Base-by-base conservation (phyloP, 495 filamentous ascomycete species). In the Penicillium desertorum region DNA sequence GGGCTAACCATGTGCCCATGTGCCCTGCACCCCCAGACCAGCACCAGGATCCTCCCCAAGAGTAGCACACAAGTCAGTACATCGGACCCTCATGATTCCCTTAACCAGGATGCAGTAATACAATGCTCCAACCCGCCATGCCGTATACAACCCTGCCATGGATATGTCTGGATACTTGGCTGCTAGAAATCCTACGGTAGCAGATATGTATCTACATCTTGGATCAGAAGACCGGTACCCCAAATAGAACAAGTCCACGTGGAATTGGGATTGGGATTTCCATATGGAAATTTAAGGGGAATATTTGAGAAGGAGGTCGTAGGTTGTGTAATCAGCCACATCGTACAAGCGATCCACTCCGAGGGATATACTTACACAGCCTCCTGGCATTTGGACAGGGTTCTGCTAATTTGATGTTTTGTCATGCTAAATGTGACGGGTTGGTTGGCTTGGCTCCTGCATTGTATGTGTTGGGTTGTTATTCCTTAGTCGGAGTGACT, bases 311-410 rank as follows among this genome's bases (percentile, higher is more conserved):
- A 32, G 27, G 27, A 14, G 32, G 20, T 20, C 14, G 45, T 30
- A 29, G 27, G 27, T 47, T 47, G 45, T 48, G 45, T 48, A 48
- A 32, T 48, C 16, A 12, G 12, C n/a, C n/a, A n/a, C 45, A 30
- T 48, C 27, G 29, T n/a, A 48, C 45, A 19, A n/a, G 36, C 36
- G 36, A 48, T 48, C 45, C 5, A 45, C 5, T 23, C 23, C 45
- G 29, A 19, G 23, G 45, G 45, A 30, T 11, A 20, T 30, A 48
- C 25, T 29, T 29, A 47, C 45, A 27, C 25, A 29, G 45, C 17
- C 36, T 39, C 7, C 36, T n/a, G n/a, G 16, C 1, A 25, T 25
- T 25, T 25, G 23, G 23, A 25, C 16, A 17, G 2, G 22, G 22
- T 45, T 45, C 19, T 23, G 4, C 30, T 29, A 3, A 7, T 20